Evolutionary conservation across 768 basidiomycete genomes (phyloP), one percentile per base, ranked within the genome.

Genomic region (Tubosaeta sp.): DNA sequence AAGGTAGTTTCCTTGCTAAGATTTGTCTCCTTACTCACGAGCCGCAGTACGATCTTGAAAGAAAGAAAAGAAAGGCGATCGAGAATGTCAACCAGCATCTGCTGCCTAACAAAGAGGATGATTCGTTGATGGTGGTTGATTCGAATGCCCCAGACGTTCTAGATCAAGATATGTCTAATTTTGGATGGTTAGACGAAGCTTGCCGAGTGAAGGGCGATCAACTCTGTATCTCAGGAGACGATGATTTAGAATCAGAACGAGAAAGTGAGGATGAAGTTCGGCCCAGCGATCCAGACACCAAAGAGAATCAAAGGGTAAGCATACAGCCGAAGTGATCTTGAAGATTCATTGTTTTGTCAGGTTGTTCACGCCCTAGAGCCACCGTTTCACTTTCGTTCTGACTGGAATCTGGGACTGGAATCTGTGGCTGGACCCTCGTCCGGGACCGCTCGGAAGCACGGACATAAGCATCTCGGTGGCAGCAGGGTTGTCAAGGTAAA

Each of bases 71-170:
- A 33, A 63, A 65, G 37, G 63, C 61, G 2, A 43, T 69, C 2
- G 54, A 65, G 37, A 48, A 35, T 31, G 52, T 51, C 33, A 57
- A 39, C 17, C 48, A 38, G 14, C 55, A 17, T 13, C 22, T 50
- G 17, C 27, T 22, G 37, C 44, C 53, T 22, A 50, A 32, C 37
- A 56, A 54, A 25, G 68, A 69, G 37, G 66, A 67, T 1, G 63
- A 69, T 1, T 68, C 68, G 0, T 43, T 68, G 26, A 49, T 70
- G 55, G 58, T 68, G n/a, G 57, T 67, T 34, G 66, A 70, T 32
- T 29, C 53, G 16, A 64, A 68, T 39, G 58, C 59, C 11, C 58
- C 68, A 7, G 66, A 68, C 33, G 32, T 34, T 11, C 46, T 68
- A 8, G 41, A 42, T 33, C 47, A 52, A 22, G 53, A 49, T 42